Evolutionary conservation across 1,284 basidiomycete genomes (phyloP).

Genomic region (Pseudozyma hubeiensis): DNA sequence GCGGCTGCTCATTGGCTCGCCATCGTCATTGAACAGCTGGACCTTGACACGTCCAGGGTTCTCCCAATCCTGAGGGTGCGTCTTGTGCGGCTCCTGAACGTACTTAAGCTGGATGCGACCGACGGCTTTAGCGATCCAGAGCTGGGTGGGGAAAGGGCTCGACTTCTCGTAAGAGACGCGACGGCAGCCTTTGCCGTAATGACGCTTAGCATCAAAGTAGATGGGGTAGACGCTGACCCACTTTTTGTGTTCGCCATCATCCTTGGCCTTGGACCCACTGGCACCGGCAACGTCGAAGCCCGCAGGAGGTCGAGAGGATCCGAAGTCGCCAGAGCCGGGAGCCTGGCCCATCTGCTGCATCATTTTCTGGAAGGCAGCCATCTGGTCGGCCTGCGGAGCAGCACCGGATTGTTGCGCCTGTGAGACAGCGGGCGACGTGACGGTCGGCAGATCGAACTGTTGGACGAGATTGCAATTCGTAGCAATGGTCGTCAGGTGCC

Average conservation of each 20-base stretch:
- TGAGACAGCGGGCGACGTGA: conserved; percentile 45
- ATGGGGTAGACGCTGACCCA: conserved; percentile 97
- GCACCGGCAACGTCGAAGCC: conserved; percentile 10
- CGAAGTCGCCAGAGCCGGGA: conserved; percentile 41
- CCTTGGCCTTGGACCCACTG: conserved; percentile 31
- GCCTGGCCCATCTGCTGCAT: conserved; percentile 60
- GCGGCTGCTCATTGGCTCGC: conserved; percentile 76
- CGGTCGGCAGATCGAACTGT: conserved; percentile 60
- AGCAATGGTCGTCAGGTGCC: conserved; percentile 5
- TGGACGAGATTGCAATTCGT: background rate
- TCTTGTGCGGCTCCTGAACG: conserved; percentile 84
- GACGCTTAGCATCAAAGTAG: conserved; percentile 93
- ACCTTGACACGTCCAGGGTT: conserved; percentile 85
- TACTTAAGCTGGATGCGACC: conserved; percentile 80
- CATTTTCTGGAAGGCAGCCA: conserved; percentile 61
- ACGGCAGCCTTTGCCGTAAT: conserved; percentile 83
- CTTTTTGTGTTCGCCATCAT: conserved; percentile 71
- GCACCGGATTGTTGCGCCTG: conserved; percentile 22
- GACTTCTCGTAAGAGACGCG: conserved; percentile 82
- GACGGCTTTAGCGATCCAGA: conserved; percentile 88
- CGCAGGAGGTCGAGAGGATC: conserved; percentile 26
- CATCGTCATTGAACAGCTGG: conserved; percentile 82
- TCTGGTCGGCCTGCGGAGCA: conserved; percentile 48
- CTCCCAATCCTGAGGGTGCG: conserved; percentile 94
- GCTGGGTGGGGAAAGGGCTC: conserved; percentile 93